Evolutionary conservation across 805 yeast species (phyloP).

Genomic region (Candida awuae): DNA sequence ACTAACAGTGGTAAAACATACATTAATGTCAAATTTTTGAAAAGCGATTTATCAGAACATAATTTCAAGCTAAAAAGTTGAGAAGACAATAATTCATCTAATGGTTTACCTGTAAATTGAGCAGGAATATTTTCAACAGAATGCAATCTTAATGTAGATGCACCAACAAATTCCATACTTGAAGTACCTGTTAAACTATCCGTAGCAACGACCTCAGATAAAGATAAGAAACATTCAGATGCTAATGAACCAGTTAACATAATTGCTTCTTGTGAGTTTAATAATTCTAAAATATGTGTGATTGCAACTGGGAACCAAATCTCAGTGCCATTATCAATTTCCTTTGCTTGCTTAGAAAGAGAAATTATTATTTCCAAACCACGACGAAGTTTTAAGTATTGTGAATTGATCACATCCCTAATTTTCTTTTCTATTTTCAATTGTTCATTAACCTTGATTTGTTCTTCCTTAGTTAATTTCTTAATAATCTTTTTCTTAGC

Average conservation of each 20-base stretch:
- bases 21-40: constrained; percentile 60
- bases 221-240: constrained; percentile 41
- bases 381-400: constrained; percentile 35
- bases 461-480: constrained; percentile 75
- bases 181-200: constrained; percentile 42
- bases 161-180: constrained; percentile 49
- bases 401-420: constrained; percentile 37
- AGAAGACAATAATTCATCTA: constrained; percentile 49
- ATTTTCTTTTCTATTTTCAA: constrained; percentile 51
- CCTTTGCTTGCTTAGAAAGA: constrained; percentile 41
- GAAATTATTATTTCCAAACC: constrained; percentile 46
- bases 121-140: constrained; percentile 39
- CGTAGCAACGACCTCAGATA: constrained; percentile 39
- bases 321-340: constrained; percentile 55
- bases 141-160: constrained; percentile 57
- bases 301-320: constrained; percentile 71
- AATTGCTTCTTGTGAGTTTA: constrained; percentile 29
- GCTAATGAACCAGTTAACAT: constrained; percentile 33
- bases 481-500: constrained; percentile 36
- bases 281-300: constrained; percentile 37
- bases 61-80: constrained; percentile 71
- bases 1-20: constrained; percentile 71
- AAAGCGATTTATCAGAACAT: constrained; percentile 60
- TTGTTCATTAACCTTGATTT: constrained; percentile 51
- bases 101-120: constrained; percentile 41